Evolutionary conservation across 805 yeast genomes (phyloP).

Genomic region (Jamesozyma jinghongensis): DNA sequence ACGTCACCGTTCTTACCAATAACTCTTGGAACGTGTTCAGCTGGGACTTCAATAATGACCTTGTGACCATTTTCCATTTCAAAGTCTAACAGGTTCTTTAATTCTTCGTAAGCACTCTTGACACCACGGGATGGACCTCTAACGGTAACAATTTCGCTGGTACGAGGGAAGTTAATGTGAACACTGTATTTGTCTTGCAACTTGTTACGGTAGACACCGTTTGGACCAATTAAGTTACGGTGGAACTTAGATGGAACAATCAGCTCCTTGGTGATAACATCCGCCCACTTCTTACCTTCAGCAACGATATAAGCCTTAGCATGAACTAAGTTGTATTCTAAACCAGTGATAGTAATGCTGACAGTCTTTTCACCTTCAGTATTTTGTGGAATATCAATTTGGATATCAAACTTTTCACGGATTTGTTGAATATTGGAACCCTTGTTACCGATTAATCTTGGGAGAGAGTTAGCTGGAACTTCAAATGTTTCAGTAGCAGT

Average conservation of each 20-base stretch:
- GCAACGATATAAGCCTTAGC: constrained; percentile 52
- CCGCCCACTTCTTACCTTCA: constrained; percentile 69
- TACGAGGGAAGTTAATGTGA: constrained; percentile 63
- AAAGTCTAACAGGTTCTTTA: constrained; percentile 72
- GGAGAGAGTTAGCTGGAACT: constrained; percentile 58
- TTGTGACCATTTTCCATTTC: constrained; percentile 80
- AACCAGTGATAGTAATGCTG: constrained; percentile 59
- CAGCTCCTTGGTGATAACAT: constrained; percentile 58
- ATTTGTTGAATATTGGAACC: constrained; percentile 66
- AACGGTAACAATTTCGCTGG: constrained; percentile 53
- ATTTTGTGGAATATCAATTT: constrained; percentile 58
- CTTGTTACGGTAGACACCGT: constrained; percentile 72
- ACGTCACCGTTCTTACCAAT: constrained; percentile 86
- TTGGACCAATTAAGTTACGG: constrained; percentile 72
- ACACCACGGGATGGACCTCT: constrained; percentile 91
- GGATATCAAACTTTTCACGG: constrained; percentile 65
- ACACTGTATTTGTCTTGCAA: constrained; percentile 84
- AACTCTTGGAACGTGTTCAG: constrained; percentile 67
- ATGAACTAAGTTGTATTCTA: constrained; percentile 66
- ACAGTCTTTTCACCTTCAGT: constrained; percentile 33
- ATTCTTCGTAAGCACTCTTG: constrained; percentile 70
- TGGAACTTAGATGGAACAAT: constrained; percentile 72
- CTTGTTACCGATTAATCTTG: constrained; percentile 82
- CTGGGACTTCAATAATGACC: constrained; percentile 56
- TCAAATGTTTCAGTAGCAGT: constrained; percentile 36